Evolutionary conservation across 495 filamentous ascomycete species (phyloP).

Genomic region (Tuber umbilicatum): DNA sequence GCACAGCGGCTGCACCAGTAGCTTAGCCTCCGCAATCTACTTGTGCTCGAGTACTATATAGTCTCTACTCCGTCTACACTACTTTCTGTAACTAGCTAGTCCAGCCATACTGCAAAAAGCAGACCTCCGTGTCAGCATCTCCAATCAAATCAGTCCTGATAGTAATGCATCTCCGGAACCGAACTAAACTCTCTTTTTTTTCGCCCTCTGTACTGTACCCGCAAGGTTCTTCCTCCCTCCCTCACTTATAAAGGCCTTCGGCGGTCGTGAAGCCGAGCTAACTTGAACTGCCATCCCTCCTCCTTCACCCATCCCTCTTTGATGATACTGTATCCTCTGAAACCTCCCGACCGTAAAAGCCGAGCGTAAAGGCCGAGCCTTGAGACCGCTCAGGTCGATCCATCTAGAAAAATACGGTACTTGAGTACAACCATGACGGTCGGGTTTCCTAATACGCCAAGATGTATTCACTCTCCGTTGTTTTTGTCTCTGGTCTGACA

Average conservation of each 20-base stretch:
- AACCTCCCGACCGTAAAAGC: too few relatives aligned
- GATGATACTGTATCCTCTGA: too few relatives aligned
- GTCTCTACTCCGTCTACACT: not conserved
- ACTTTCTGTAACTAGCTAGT: not conserved
- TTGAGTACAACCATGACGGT: not conserved
- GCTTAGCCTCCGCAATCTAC: not conserved
- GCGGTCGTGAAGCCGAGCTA: not conserved
- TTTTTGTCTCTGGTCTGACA: not conserved
- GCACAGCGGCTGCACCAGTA: not conserved
- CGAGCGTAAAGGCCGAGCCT: not conserved
- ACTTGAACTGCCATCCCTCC: not conserved
- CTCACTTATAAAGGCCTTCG: not conserved
- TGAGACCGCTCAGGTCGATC: not conserved
- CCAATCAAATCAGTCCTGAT: not conserved
- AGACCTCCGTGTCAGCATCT: not conserved
- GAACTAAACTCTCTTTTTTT: not conserved
- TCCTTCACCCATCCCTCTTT: not conserved
- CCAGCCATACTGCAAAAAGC: not conserved
- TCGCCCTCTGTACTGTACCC: not conserved
- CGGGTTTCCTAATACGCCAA: not conserved
- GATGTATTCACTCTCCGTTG: not conserved
- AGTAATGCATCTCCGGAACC: not conserved
- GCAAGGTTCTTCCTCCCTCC: not conserved
- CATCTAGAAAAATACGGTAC: not conserved
- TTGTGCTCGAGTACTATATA: not conserved